A percentile compares a stretch with the other conserved stretches of the same genome.
Conservation (phyloP, 2,329 filamentous ascomycete genomes). For the Stachybotrys chlorohalonatus region DNA sequence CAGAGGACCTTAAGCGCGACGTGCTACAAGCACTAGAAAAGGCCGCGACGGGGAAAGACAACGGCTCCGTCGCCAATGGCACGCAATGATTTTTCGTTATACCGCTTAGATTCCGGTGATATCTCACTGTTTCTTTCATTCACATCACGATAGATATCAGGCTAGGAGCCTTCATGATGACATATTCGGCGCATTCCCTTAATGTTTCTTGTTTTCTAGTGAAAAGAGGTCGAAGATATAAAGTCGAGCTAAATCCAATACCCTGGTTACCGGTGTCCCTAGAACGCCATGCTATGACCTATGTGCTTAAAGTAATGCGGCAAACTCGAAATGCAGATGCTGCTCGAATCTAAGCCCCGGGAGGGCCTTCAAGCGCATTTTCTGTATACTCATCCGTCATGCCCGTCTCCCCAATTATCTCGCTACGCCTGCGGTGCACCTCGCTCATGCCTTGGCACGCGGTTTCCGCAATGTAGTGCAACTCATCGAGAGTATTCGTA, state of each 20-base stretch:
- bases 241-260: too few species aligned
- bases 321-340: background rate
- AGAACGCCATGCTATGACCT: background rate
- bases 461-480: conserved; percentile 34
- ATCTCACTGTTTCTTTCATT: too few species aligned
- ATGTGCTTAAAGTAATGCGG: background rate
- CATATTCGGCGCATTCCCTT: too few species aligned
- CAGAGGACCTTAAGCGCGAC: conserved; percentile 73
- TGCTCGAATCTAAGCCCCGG: background rate
- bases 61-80: conserved; percentile 11
- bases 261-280: too few species aligned
- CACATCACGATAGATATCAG: too few species aligned
- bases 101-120: background rate
- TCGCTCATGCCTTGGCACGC: conserved; percentile 34
- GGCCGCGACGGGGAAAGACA: conserved; percentile 41
- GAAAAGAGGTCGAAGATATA: too few species aligned
- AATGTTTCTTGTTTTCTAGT: too few species aligned
- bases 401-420: conserved; percentile 17
- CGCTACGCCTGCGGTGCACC: conserved; percentile 25
- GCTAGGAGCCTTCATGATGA: too few species aligned
- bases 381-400: conserved; percentile 22
- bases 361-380: conserved; percentile 10
- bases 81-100: background rate
- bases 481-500: conserved; percentile 30
- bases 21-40: conserved; percentile 73